Evolutionary conservation across 108 stramenopile species (phyloP), one percentile per base, ranked within the genome.

Genomic region (Cyclotella kingstonii): DNA sequence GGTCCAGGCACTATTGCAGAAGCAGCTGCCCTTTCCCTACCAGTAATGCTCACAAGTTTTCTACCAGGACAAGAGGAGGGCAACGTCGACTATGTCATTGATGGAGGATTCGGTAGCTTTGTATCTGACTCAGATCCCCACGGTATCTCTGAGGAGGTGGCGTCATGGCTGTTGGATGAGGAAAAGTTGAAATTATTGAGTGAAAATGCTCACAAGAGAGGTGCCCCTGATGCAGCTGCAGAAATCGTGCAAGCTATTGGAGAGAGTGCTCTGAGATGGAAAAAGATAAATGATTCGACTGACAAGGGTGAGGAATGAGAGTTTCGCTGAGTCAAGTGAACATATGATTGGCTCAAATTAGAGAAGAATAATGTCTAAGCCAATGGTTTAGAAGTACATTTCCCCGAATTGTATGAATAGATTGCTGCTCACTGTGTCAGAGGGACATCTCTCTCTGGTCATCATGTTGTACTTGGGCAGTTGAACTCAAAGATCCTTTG

Each of bases 1-100:
- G 98, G 96, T n/a, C 97, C 97, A 4, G 97, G 97, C 43, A 98
- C 96, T 7, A 98, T 98, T 51, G 94, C 95, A 10, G 97, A 98
- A 81, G 96, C 97, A 6, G 93, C 92, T n/a, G 78, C 92, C 6
- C 61, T 95, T 15, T 95, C 94, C 1, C 69, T 98, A 10, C 97
- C 97, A 2, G 79, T 97, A 34, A 87, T 98, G 91, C 83, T 98
- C 9, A 94, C 94, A 12, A 81, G 81, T 27, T 98, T 77, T 56
- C 62, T 92, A 2, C 91, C 91, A 6, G 91, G 91, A 38, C 91
- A 92, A 74, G 91, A 92, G 55, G 91, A 89, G 45, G 91, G 91
- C n/a, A 92, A 92, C 63, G 85, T 93, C 6, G 88, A 93, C 67
- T 89, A 77, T 68, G 91, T 93, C 33, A 66, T 89, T 18, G 82